phyloP scores from a whole-genome alignment of 2,329 filamentous ascomycete genomes.

The Calonectria honghensis region DNA sequence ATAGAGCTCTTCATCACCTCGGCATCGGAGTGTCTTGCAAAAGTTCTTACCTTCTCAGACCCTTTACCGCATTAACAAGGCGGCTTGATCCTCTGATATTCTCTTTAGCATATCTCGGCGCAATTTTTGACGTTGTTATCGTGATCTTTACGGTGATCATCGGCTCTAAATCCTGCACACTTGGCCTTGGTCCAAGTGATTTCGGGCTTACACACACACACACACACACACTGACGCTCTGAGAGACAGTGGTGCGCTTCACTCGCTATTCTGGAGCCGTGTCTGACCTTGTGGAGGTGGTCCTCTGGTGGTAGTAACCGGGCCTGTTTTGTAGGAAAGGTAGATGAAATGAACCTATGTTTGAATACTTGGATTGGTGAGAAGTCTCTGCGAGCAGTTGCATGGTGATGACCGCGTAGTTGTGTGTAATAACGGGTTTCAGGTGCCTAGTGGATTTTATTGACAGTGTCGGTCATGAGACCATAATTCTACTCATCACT shows the following conservation, averaged over 20 bases:
- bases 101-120: slow-evolving; percentile 60
- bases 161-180: slow-evolving; percentile 50
- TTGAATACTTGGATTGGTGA: slow-evolving; percentile 38
- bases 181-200: slow-evolving; percentile 44
- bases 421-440: slow-evolving; percentile 12
- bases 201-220: slow-evolving; percentile 31
- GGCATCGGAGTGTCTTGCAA: slow-evolving; percentile 35
- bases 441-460: not conserved
- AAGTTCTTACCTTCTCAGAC: slow-evolving; percentile 44
- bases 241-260: slow-evolving; percentile 43
- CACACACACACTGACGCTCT: slow-evolving; percentile 41
- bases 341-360: slow-evolving; percentile 52
- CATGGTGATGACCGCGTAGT: not conserved
- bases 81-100: slow-evolving; percentile 48
- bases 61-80: slow-evolving; percentile 46
- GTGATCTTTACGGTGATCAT: slow-evolving; percentile 52
- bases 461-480: not conserved
- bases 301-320: slow-evolving; percentile 48
- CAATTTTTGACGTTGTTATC: slow-evolving; percentile 53
- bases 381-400: not conserved
- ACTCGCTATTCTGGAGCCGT: slow-evolving; percentile 45
- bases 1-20: slow-evolving; percentile 44
- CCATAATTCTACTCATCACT: slow-evolving; percentile 26
- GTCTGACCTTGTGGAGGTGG: slow-evolving; percentile 48
- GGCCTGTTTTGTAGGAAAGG: slow-evolving; percentile 47